Percentiles rank a stretch among this genome's conserved stretches.
Evolutionary conservation across 352 stramenopile species (phyloP).

Genomic region (Pythium pyrilobum): DNA sequence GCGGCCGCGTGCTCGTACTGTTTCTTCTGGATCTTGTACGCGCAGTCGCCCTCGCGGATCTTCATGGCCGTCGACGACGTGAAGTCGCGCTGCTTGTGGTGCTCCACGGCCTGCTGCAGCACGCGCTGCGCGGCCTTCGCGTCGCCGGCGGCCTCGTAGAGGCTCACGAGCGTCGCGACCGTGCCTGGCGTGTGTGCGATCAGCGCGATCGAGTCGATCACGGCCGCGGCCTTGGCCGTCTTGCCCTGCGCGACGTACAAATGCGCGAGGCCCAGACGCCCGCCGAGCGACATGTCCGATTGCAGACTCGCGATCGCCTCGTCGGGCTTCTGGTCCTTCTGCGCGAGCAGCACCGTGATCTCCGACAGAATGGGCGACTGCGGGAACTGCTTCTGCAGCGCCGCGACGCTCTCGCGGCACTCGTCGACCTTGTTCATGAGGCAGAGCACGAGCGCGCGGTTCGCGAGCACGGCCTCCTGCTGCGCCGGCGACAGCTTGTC

Average conservation of each 20-base stretch:
- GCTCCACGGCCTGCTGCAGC: conserved; percentile 41
- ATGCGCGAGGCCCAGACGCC: conserved; percentile 63
- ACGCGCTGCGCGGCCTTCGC: conserved; percentile 40
- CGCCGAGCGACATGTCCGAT: conserved; percentile 46
- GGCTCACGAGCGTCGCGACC: conserved; percentile 69
- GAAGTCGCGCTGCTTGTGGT: conserved; percentile 51
- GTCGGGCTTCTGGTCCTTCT: conserved; percentile 54
- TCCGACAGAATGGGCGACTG: conserved; percentile 46
- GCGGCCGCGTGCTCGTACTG: conserved; percentile 59
- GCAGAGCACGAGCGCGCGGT: conserved; percentile 64
- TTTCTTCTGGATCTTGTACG: conserved; percentile 76
- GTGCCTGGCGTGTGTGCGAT: conserved; percentile 65
- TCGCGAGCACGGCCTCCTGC: conserved; percentile 70
- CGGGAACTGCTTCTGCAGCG: conserved; percentile 59
- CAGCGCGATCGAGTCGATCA: conserved; percentile 52
- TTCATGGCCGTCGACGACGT: conserved; percentile 55
- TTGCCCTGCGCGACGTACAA: conserved; percentile 59
- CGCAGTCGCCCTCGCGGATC: conserved; percentile 74
- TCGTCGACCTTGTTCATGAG: conserved; percentile 80
- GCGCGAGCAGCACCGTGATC: conserved; percentile 60
- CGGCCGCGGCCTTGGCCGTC: conserved; percentile 43
- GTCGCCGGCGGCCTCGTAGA: conserved; percentile 67
- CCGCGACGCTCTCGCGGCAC: conserved; percentile 41
- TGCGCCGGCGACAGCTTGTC: conserved; percentile 59
- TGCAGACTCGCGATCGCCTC: conserved; percentile 35